Evolutionary conservation across 192 early-diverging fungal genomes (phyloP).

Genomic region (Coemansia sp.): DNA sequence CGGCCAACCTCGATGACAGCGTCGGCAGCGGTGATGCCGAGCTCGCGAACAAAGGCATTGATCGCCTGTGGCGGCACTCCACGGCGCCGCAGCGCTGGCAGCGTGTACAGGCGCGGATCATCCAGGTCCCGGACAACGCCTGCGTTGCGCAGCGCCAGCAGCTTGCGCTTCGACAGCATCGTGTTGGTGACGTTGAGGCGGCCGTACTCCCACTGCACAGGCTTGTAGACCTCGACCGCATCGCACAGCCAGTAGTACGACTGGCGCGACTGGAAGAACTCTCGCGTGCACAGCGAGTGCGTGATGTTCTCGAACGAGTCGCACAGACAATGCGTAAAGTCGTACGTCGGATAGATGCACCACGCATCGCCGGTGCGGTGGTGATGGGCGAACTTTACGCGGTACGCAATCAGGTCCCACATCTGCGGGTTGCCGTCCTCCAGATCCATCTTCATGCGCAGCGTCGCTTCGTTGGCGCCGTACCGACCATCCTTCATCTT

Average conservation of each 20-base stretch:
- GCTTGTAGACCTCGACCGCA: slow-evolving; percentile 98
- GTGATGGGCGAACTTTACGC: slow-evolving; percentile 88
- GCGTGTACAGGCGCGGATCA: slow-evolving; percentile 96
- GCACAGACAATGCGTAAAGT: slow-evolving; percentile 97
- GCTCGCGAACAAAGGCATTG: slow-evolving; percentile 94
- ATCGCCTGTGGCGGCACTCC: slow-evolving; percentile 97
- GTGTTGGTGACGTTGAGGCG: slow-evolving; percentile 92
- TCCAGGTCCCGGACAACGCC: slow-evolving; percentile 84
- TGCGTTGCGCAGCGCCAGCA: slow-evolving; percentile 85
- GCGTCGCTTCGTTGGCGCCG: slow-evolving; percentile 81
- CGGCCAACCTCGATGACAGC: slow-evolving; percentile 81
- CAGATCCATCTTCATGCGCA: slow-evolving; percentile 99
- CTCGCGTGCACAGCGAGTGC: slow-evolving; percentile 97
- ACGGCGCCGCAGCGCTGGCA: slow-evolving; percentile 91
- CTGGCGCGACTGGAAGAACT: slow-evolving; percentile 90
- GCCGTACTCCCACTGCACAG: slow-evolving; percentile 99
- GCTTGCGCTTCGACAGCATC: slow-evolving; percentile 97
- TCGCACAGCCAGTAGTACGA: slow-evolving; percentile 99
- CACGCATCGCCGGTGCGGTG: slow-evolving; percentile 89
- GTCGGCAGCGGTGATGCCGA: slow-evolving; percentile 81
- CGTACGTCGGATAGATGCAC: slow-evolving; percentile 99
- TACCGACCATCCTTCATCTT: slow-evolving; percentile 99
- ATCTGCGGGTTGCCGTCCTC: slow-evolving; percentile 97
- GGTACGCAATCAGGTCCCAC: slow-evolving; percentile 99
- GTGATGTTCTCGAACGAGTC: slow-evolving; percentile 99